Percentiles rank a stretch among this genome's conserved stretches.
phyloP scores from a whole-genome alignment of 768 basidiomycete species.

The Suillus hirtellus region DNA sequence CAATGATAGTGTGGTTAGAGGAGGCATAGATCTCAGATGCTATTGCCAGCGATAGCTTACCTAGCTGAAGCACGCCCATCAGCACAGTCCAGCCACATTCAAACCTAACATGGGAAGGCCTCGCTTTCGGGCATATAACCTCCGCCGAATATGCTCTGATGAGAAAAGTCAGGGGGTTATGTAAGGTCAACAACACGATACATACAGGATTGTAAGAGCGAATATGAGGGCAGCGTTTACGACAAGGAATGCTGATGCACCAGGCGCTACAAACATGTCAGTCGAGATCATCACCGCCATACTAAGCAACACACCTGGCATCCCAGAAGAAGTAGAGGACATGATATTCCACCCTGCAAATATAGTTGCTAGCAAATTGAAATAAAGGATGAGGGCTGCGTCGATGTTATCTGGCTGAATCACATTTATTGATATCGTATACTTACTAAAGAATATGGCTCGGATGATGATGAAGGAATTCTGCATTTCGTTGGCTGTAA shows the following conservation, averaged over 20 bases:
- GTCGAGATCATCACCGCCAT: constrained; percentile 5
- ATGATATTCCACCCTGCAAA: constrained; percentile 62
- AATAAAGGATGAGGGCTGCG: constrained; percentile 44
- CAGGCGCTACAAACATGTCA: constrained; percentile 37
- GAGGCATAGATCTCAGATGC: background rate
- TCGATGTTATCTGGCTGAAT: constrained; percentile 5
- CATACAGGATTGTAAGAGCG: constrained; percentile 34
- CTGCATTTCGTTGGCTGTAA: constrained; percentile 33
- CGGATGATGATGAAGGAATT: constrained; percentile 60
- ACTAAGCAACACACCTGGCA: constrained; percentile 36
- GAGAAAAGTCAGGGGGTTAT: background rate
- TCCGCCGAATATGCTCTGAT: constrained; percentile 36
- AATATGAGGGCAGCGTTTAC: constrained; percentile 43
- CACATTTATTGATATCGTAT: background rate
- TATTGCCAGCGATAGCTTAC: constrained; percentile 33
- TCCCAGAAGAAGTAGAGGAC: constrained; percentile 34
- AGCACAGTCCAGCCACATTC: constrained; percentile 60
- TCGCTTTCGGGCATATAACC: constrained; percentile 35
- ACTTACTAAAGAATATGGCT: constrained; percentile 57
- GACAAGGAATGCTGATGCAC: constrained; percentile 49
- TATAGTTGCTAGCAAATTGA: constrained; percentile 52
- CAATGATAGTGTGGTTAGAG: constrained; percentile 7
- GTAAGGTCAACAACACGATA: constrained; percentile 4
- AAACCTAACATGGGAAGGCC: constrained; percentile 43
- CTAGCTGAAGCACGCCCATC: constrained; percentile 50